These are phyloP conservation scores for Ogataea chonburiensis DNA, from an alignment of 805 yeast species.

Conservation along the genomic window DNA sequence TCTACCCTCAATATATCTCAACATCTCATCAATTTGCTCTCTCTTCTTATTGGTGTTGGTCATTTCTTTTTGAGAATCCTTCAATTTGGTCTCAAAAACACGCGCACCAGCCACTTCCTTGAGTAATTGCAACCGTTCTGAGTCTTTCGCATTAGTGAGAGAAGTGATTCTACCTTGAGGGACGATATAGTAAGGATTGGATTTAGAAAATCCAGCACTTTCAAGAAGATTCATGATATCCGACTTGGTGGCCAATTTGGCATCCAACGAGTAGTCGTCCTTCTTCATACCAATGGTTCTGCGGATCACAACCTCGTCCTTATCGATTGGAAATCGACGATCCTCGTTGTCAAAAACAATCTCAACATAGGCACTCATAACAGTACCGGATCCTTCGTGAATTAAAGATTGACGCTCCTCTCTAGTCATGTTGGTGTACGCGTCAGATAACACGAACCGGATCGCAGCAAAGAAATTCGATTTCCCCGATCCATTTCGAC, in stretches of 20 bases:
- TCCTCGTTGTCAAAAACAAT: constrained; percentile 81
- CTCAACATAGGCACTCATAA: constrained; percentile 91
- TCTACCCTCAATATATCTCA: constrained; percentile 67
- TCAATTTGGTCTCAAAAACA: constrained; percentile 78
- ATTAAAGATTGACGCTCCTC: constrained; percentile 85
- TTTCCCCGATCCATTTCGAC: constrained; percentile 95
- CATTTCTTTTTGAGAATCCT: constrained; percentile 81
- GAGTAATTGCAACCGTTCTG: constrained; percentile 71
- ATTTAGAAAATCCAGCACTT: constrained; percentile 86
- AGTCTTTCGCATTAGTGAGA: constrained; percentile 84
- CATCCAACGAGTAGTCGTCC: constrained; percentile 86
- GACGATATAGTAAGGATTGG: constrained; percentile 92
- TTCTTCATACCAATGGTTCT: constrained; percentile 92
- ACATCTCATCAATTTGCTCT: constrained; percentile 70
- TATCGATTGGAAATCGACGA: constrained; percentile 66
- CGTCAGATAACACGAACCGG: constrained; percentile 87
- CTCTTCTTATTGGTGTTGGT: constrained; percentile 64
- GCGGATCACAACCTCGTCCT: constrained; percentile 68
- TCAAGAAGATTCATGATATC: constrained; percentile 82
- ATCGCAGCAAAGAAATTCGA: constrained; percentile 95
- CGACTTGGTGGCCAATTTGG: constrained; percentile 71
- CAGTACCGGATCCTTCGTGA: constrained; percentile 88
- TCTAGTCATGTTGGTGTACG: constrained; percentile 76
- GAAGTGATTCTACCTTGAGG: constrained; percentile 94
- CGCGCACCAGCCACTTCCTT: constrained; percentile 96